Conservation (phyloP, 1,139 yeast genomes). For the Pneumocystis oryctolagi region DNA sequence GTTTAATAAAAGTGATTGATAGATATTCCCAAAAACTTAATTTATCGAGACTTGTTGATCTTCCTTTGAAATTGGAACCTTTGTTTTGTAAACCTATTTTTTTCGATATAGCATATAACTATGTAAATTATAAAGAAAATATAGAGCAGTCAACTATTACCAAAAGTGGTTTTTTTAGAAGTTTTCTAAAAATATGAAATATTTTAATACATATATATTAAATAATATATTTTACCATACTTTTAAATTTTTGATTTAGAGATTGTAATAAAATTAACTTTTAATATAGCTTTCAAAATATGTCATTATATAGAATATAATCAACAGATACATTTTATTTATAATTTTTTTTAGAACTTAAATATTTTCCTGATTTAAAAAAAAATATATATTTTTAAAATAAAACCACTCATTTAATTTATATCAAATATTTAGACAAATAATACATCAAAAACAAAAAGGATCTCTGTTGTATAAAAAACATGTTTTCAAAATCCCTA, state of each 20-base stretch:
- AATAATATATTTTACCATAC: background rate
- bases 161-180: background rate
- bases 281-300: background rate
- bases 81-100: background rate
- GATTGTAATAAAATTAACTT: background rate
- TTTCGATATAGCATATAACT: conserved; percentile 1
- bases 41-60: background rate
- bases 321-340: background rate
- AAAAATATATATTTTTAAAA: background rate
- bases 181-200: background rate
- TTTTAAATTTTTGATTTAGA: background rate
- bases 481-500: too few species aligned
- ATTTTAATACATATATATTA: background rate
- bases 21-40: background rate
- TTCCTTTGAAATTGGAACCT: background rate
- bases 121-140: background rate
- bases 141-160: background rate
- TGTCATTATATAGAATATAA: background rate
- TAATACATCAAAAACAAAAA: background rate
- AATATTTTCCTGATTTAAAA: background rate
- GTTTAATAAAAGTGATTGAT: background rate
- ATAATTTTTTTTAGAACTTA: background rate
- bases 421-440: background rate
- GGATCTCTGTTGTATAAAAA: too few species aligned
- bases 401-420: background rate